These are phyloP conservation scores for Aureobasidium lini DNA, from an alignment of 2,329 filamentous ascomycete genomes.

Conservation along the genomic window DNA sequence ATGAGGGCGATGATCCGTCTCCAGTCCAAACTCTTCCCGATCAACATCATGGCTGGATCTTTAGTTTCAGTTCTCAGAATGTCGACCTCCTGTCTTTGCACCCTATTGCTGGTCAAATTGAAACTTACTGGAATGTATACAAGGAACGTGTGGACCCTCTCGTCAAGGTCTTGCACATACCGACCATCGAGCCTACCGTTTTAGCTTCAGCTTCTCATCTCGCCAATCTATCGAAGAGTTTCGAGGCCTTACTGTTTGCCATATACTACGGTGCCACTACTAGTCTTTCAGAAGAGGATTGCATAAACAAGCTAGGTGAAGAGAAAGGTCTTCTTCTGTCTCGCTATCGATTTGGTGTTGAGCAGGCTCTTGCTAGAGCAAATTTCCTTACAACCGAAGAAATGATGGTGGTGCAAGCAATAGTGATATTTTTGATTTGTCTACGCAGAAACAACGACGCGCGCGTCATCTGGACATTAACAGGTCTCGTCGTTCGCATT, in stretches of 20 bases:
- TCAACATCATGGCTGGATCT: conserved; percentile 64
- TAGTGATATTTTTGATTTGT: conserved; percentile 54
- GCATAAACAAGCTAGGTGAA: conserved; percentile 42
- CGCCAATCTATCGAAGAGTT: conserved; percentile 49
- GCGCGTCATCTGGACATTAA: conserved; percentile 51
- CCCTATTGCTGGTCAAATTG: conserved; percentile 57
- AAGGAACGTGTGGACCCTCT: conserved; percentile 68
- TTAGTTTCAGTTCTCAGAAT: conserved; percentile 64
- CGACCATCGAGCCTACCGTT: conserved; percentile 55
- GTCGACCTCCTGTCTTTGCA: conserved; percentile 60
- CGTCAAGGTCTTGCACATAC: conserved; percentile 64
- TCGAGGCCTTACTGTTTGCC: conserved; percentile 54
- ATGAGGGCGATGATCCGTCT: conserved; percentile 50
- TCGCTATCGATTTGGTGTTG: conserved; percentile 55
- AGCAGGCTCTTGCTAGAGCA: conserved; percentile 56
- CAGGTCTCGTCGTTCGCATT: conserved; percentile 51
- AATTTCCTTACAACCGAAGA: conserved; percentile 57
- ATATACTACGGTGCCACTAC: conserved; percentile 55
- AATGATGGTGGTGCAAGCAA: conserved; percentile 54
- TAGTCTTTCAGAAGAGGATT: conserved; percentile 43
- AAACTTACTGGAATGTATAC: conserved; percentile 62
- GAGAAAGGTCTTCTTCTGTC: conserved; percentile 42
- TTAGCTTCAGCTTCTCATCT: conserved; percentile 54
- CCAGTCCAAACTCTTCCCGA: conserved; percentile 31
- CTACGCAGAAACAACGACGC: conserved; percentile 45